phyloP scores from a whole-genome alignment of 208 protist genomes.

The Trypanosoma melophagium region DNA sequence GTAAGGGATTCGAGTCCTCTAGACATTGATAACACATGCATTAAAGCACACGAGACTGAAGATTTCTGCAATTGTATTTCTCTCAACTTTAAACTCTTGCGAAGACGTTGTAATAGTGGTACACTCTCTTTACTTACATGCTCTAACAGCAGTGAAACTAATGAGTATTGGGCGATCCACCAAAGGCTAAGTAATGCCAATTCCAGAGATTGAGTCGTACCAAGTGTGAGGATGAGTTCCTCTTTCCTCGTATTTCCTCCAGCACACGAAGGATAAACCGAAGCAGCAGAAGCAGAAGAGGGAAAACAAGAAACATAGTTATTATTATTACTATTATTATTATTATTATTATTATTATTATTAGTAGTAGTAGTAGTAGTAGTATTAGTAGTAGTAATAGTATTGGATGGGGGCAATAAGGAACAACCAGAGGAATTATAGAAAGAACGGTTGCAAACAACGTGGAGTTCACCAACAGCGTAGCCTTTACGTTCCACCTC shows the following conservation, averaged over 20 bases:
- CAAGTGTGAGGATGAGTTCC: slow-evolving; percentile 11
- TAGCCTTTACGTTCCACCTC: slow-evolving; percentile 19
- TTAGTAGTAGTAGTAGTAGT: not conserved
- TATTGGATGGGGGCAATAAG: too few relatives aligned
- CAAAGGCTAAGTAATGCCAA: slow-evolving; percentile 37
- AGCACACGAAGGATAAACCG: too few relatives aligned
- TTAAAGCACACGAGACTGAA: slow-evolving; percentile 47
- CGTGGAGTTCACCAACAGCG: slow-evolving; percentile 38
- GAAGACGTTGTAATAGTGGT: slow-evolving; percentile 46
- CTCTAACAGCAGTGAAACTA: slow-evolving; percentile 54
- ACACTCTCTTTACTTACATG: slow-evolving; percentile 49
- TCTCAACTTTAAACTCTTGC: slow-evolving; percentile 40
- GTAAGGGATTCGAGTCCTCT: slow-evolving; percentile 48
- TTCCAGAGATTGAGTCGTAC: slow-evolving; percentile 11
- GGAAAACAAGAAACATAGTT: too few relatives aligned
- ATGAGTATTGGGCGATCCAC: slow-evolving; percentile 77
- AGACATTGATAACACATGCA: slow-evolving; percentile 70
- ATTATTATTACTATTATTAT: not conserved
- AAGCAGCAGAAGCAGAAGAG: not conserved
- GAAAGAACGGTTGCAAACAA: slow-evolving; percentile 29
- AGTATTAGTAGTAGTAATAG: too few relatives aligned
- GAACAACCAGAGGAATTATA: not conserved
- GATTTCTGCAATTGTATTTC: slow-evolving; percentile 52
- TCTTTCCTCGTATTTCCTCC: not conserved
- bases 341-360: too few relatives aligned